phyloP scores from a whole-genome alignment of 768 basidiomycete species.

The Lactarius sp. region DNA sequence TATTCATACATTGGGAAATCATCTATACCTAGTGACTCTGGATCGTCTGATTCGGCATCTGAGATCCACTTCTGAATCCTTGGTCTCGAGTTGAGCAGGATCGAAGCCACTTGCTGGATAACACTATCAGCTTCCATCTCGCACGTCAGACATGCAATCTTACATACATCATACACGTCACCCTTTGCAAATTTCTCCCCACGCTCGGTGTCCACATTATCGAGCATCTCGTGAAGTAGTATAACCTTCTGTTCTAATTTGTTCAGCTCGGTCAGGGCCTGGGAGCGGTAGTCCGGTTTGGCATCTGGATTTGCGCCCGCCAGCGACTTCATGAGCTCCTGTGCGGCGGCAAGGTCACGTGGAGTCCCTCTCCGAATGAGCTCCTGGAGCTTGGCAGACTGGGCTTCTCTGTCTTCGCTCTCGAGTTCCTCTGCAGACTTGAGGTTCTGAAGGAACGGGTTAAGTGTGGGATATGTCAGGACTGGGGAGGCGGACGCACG shows the following conservation, averaged over 20 bases:
- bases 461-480: not conserved
- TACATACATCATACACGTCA: constrained; percentile 89
- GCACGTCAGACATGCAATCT: constrained; percentile 29
- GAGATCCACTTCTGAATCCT: constrained; percentile 98
- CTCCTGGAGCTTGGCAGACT: constrained; percentile 97
- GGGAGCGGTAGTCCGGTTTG: constrained; percentile 89
- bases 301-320: constrained; percentile 94
- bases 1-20: not conserved
- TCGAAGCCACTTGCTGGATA: constrained; percentile 79
- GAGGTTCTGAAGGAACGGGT: constrained; percentile 51
- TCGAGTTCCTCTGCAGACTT: constrained; percentile 97
- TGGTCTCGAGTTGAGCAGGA: constrained; percentile 77
- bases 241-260: constrained; percentile 95
- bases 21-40: constrained; percentile 74
- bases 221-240: constrained; percentile 94
- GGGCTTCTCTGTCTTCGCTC: constrained; percentile 89
- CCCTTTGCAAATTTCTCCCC: constrained; percentile 82
- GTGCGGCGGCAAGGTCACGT: constrained; percentile 89
- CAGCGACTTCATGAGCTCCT: constrained; percentile 94
- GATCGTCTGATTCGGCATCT: constrained; percentile 84
- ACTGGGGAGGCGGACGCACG: constrained; percentile 33
- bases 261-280: constrained; percentile 84
- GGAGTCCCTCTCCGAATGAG: constrained; percentile 94
- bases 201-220: constrained; percentile 70
- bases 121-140: constrained; percentile 8